phyloP scores from a whole-genome alignment of 352 stramenopile genomes.

The Pythium phragmitis region DNA sequence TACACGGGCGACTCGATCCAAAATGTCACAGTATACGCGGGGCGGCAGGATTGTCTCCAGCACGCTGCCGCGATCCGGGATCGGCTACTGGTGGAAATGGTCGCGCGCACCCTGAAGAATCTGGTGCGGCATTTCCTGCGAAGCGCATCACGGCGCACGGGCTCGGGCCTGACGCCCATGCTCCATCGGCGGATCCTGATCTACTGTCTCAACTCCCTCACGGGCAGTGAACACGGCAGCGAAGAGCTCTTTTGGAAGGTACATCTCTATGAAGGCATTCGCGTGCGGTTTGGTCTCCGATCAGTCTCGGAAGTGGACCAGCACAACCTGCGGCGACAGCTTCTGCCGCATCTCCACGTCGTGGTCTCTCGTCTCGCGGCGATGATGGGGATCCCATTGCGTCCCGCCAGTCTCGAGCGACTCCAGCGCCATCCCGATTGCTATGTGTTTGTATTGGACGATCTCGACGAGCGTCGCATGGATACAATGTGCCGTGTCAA shows the following conservation, averaged over 20 bases:
- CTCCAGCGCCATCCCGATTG: slow-evolving; percentile 52
- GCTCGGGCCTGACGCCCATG: slow-evolving; percentile 42
- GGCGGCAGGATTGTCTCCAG: slow-evolving; percentile 55
- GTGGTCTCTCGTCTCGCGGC: slow-evolving; percentile 50
- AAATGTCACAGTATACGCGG: slow-evolving; percentile 65
- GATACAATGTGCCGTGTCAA: slow-evolving; percentile 59
- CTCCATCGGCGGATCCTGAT: slow-evolving; percentile 52
- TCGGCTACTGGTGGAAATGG: slow-evolving; percentile 84
- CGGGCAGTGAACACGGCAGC: slow-evolving; percentile 50
- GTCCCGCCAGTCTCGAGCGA: slow-evolving; percentile 35
- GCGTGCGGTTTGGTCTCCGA: slow-evolving; percentile 60
- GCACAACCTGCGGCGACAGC: slow-evolving; percentile 60
- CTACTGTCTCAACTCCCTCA: slow-evolving; percentile 68
- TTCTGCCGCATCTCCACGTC: slow-evolving; percentile 47
- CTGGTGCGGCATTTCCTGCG: slow-evolving; percentile 79
- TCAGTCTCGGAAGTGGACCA: slow-evolving; percentile 76
- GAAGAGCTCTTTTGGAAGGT: slow-evolving; percentile 63
- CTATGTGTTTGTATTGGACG: slow-evolving; percentile 78
- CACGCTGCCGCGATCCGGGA: slow-evolving; percentile 55
- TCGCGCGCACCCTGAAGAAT: slow-evolving; percentile 87
- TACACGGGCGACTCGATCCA: slow-evolving; percentile 73
- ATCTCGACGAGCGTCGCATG: slow-evolving; percentile 51
- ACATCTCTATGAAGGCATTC: slow-evolving; percentile 77
- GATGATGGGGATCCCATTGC: slow-evolving; percentile 66
- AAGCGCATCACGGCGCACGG: slow-evolving; percentile 28